Conservation (phyloP, 768 basidiomycete species). For the Leccinum disarticulatum region DNA sequence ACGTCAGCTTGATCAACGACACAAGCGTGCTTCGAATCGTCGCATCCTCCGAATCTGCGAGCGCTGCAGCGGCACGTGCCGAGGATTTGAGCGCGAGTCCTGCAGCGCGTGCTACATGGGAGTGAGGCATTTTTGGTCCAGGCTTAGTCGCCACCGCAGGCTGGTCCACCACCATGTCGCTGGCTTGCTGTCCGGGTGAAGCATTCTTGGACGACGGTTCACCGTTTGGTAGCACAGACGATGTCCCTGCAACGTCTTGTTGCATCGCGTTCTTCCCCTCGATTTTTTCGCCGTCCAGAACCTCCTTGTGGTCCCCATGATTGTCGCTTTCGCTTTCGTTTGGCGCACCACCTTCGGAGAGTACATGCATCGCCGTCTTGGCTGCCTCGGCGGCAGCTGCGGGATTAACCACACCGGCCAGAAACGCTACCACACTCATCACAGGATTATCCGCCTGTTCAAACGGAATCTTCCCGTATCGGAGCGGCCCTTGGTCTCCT, state of each 20-base stretch:
- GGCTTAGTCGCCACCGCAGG: conserved; percentile 30
- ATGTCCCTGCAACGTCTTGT: conserved; percentile 27
- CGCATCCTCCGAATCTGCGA: conserved; percentile 80
- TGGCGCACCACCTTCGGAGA: conserved; percentile 61
- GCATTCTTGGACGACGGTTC: conserved; percentile 18
- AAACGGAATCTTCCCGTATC: conserved; percentile 83
- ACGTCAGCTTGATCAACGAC: conserved; percentile 78
- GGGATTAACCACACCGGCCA: conserved; percentile 89
- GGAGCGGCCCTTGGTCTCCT: conserved; percentile 70
- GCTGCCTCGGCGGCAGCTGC: conserved; percentile 93
- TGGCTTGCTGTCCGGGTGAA: conserved; percentile 23
- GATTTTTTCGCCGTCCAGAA: conserved; percentile 39
- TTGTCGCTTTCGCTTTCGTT: conserved; percentile 32
- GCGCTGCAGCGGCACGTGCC: conserved; percentile 74
- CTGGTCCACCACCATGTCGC: conserved; percentile 52
- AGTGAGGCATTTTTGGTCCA: conserved; percentile 52
- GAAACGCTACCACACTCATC: conserved; percentile 97
- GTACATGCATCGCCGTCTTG: conserved; percentile 80
- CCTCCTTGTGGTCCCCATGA: conserved; percentile 32
- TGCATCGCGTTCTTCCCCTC: conserved; percentile 40
- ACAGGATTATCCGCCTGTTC: conserved; percentile 96
- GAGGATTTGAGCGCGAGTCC: conserved; percentile 87
- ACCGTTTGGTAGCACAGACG: conserved; percentile 9
- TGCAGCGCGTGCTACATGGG: conserved; percentile 80
- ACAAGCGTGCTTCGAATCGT: conserved; percentile 80